Evolutionary conservation across 1,139 yeast species (phyloP), one percentile per base, ranked within the genome.

Genomic region (Pichia sp.): DNA sequence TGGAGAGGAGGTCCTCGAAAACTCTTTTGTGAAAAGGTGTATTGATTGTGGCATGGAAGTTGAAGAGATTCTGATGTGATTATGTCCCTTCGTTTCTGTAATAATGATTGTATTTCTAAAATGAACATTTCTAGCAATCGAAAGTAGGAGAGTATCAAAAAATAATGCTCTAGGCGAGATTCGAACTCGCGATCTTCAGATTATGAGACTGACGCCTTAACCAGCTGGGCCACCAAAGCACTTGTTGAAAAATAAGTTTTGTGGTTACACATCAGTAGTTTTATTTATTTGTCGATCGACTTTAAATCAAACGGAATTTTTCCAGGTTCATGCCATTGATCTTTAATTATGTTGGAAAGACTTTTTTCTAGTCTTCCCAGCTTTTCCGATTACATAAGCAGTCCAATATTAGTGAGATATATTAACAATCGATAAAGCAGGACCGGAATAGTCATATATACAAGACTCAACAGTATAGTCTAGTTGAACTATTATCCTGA

Each of bases 41-140:
- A 73, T 78, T 2, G 85, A 79, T 38, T 93, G 99, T 72, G 98
- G 97, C 0, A 77, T 90, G 64, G 93, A 87, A 62, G 81, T 87
- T 0, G 95, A 88, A 65, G 97, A 92, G 67, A 30, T 59, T 32
- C 61, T 71, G 6, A 70, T 80, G 59, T 74, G 30, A 3, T 13
- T 34, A 29, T 23, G n/a, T 11, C 11, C 30, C 4, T 6, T 8
- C 45, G 23, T 19, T 19, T 19, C 23, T 19, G 23, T 19, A 43
- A 23, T 23, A 34, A 38, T 48, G 13, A 10, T 32, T n/a, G 6
- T 32, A 19, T 7, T 19, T 31, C 4, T 26, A 45, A 50, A 40
- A 41, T 41, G 31, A 49, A 49, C 46, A 45, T 16, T 40, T 26
- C 29, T 3, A 23, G 15, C 4, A 40, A 49, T 31, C 34, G 8